phyloP scores from a whole-genome alignment of 78 protist genomes.

The Planoprotostelium fungivorum region DNA sequence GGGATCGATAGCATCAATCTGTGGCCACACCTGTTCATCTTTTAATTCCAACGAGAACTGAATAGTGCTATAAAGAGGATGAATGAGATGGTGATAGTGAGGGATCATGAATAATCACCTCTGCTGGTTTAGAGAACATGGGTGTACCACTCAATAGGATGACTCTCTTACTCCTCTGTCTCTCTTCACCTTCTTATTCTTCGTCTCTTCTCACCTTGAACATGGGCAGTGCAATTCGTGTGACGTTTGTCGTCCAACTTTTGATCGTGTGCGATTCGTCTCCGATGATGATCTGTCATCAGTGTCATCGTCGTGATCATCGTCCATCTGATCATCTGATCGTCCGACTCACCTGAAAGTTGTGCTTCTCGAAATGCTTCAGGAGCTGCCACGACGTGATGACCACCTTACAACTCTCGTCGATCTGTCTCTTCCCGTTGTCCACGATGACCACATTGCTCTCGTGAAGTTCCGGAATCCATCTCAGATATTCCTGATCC shows the following conservation, averaged over 20 bases:
- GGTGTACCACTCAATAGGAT: conserved; percentile 89
- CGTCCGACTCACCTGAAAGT: background rate
- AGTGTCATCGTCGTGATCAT: too few species aligned
- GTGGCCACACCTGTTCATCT: conserved; percentile 28
- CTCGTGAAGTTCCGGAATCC: background rate
- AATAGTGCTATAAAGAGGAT: too few species aligned
- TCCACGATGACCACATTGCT: background rate
- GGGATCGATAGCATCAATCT: conserved; percentile 51
- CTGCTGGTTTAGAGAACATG: conserved; percentile 79
- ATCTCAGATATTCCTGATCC: background rate
- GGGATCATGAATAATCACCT: conserved; percentile 50
- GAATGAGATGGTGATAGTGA: too few species aligned
- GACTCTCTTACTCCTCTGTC: conserved; percentile 17
- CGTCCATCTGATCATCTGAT: background rate
- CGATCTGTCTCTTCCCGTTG: background rate
- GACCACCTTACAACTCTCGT: background rate
- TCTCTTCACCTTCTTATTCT: background rate
- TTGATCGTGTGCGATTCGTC: conserved; percentile 85
- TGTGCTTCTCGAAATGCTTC: background rate
- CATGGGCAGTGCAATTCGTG: conserved; percentile 48
- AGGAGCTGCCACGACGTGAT: background rate
- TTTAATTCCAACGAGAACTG: background rate
- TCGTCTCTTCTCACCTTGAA: background rate
- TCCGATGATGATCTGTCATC: conserved; percentile 50
- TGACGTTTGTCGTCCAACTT: conserved; percentile 46